These are phyloP conservation scores for Teratosphaeriaceae sp. DNA, from an alignment of 2,329 filamentous ascomycete genomes.

Conservation along the genomic window DNA sequence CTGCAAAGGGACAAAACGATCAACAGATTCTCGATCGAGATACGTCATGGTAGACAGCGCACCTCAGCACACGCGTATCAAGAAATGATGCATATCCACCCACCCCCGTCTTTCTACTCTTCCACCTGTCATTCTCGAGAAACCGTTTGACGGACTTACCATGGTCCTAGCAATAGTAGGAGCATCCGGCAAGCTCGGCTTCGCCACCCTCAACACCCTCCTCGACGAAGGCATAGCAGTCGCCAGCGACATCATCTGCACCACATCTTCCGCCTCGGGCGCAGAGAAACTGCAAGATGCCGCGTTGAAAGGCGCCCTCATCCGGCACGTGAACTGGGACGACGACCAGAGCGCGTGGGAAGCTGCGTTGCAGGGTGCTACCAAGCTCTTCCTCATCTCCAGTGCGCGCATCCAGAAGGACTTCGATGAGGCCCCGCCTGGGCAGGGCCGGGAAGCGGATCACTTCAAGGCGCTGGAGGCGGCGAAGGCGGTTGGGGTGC, in stretches of 20 bases:
- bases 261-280: constrained; percentile 29
- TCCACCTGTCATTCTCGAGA: too few species aligned
- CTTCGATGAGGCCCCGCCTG: constrained; percentile 36
- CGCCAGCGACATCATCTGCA: constrained; percentile 32
- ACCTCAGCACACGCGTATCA: too few species aligned
- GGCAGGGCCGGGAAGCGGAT: constrained; percentile 38
- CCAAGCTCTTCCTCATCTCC: constrained; percentile 41
- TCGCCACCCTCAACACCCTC: constrained; percentile 36
- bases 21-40: too few species aligned
- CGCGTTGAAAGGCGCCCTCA: constrained; percentile 20
- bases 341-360: constrained; percentile 27
- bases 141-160: too few species aligned
- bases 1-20: too few species aligned
- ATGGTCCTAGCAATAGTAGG: constrained; percentile 39
- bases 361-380: constrained; percentile 31
- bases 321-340: constrained; percentile 37
- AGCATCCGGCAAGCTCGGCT: constrained; percentile 41
- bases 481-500: constrained; percentile 33
- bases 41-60: too few species aligned
- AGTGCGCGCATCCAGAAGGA: constrained; percentile 39
- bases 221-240: constrained; percentile 35
- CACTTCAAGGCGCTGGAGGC: constrained; percentile 39
- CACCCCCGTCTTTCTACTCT: too few species aligned
- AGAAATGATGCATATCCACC: too few species aligned
- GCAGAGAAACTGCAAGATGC: constrained; percentile 19